Base-by-base conservation (phyloP, 164 flowering plant genomes). In the Echeveria elegans region DNA sequence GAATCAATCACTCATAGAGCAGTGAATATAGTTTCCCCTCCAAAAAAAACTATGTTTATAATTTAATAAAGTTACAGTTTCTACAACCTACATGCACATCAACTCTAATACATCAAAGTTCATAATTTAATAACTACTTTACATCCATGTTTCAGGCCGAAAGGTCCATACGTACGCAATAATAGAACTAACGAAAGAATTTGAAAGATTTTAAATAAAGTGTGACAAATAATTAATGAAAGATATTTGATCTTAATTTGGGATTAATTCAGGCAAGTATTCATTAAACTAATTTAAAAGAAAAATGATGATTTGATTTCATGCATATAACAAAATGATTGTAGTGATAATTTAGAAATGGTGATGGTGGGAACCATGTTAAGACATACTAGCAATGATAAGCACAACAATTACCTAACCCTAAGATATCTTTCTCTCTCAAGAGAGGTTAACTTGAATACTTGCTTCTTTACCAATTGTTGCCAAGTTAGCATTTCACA, bases 301-400 rank as follows among this genome's bases (percentile, higher is more conserved):
- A 6, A n/a, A n/a, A n/a, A 56, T 56, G 32, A 23, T 52, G 28
- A 52, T 52, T 26, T 28, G 32, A 56, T 56, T n/a, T n/a, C 61
- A 56, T 26, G 26, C 32, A 56, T 56, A 29, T 26, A 26, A 56
- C 18, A 56, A 56, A 47, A 53, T 53, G 60, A 53, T 53, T 53
- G 31, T 56, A 26, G 32, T 56, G 32, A 28, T 56, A 12, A 56
- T 56, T 56, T 56, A 56, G 61, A 56, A 28, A 56, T 56, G 31
- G 61, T 56, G 1, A 56, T 56, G 61, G 61, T 56, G 61, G 61
- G 61, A 56, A 56, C 34, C 61, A 56, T 56, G 4, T 3, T 12
- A 28, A 15, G 61, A 56, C 32, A 56, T 56, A 56, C 6, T 56
- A 19, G 32, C 61, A 56, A 56, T 56, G 28, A 56, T 26, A 26